Evolutionary conservation across 169 alveolate genomes (phyloP), one percentile per base, ranked within the genome.

Genomic region (Nephromyces sp.): DNA sequence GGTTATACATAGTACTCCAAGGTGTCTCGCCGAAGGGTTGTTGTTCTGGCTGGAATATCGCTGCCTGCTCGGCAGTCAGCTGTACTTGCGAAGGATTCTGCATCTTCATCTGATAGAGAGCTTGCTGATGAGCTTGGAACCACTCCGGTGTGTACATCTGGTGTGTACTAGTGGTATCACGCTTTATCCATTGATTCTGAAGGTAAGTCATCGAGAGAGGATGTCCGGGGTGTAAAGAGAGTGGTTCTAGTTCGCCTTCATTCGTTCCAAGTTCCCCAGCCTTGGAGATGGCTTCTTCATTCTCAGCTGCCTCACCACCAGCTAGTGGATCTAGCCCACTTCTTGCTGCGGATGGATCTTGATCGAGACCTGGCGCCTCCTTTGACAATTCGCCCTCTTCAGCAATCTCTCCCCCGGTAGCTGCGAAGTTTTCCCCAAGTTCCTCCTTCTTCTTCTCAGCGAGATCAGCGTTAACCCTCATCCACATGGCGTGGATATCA

Each of bases 401-500:
- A 35, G 78, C 82, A 71, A 76, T 70, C 15, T 70, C 82, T 22
- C 78, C 70, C 31, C 82, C 82, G 33, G 32, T 65, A 2, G 82
- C 78, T 52, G 82, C 78, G 51, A 70, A 76, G 52, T 64, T 68
- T 5, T 76, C 82, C 53, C 82, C 82, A 5, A 76, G 77, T 69
- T 76, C 82, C 51, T 68, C 75, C 66, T 76, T 76, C 24, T 77
- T 27, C 73, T 69, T 76, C 61, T 76, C 82, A 32, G 82, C 82
- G 66, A 87, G 74, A 34, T 87, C 91, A 32, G 92, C 92, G 75
- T 87, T 87, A 51, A 87, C 92, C 34, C 92, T 78, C 91, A 87
- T 87, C 92, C 92, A 87, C 92, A 87, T 87, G 34, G 91, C 91
- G 65, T 87, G 92, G 80, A 87, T 84, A 35, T 87, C 92, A 22